Evolutionary conservation across 257 asterid genomes (phyloP), one percentile per base, ranked within the genome.

Genomic region (Solanum boliviense): DNA sequence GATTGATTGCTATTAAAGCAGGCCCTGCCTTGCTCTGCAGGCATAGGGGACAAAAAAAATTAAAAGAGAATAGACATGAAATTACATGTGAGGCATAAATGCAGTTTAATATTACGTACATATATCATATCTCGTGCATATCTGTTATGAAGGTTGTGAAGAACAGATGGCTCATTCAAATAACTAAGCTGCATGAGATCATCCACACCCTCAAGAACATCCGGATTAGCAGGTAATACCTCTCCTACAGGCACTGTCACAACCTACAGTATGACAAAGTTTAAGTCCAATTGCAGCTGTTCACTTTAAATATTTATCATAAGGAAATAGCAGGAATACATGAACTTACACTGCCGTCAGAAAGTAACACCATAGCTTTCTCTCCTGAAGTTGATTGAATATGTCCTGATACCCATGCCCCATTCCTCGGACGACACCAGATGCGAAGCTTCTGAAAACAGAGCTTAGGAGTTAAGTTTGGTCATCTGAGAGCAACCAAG

Each of bases 1-100:
- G 99, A 90, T 96, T 97, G 92, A 95, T 91, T 78, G 99, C 98
- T 78, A 97, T 90, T 84, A 97, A 91, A 82, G 94, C 94, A 56
- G 98, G 95, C 4, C 99, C 99, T 16, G 99, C 99, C 91, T 95
- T 97, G 88, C 94, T 97, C 99, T 97, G 93, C 84, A 89, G 48
- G 89, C 91, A 67, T 25, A 87, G 89, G 83, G 87, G 87, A 87
- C 74, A 86, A 89, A 85, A 84, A 16, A 39, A 83, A 78, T 56
- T 87, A 91, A 85, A 74, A 86, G 82, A 71, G 46, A 58, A 71
- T 11, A 71, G 25, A 79, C 86, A 87, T 65, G 85, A 87, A 44
- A 65, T 23, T 75, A 68, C 34, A 34, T 16, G 13, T 52, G 44
- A 48, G 60, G 84, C 84, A 46, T 46, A 72, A 32, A 73, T n/a